A percentile compares a stretch with the other conserved stretches of the same genome.
These are phyloP conservation scores for Perkinsus olseni DNA, from an alignment of 169 alveolate genomes.

Conservation along the genomic window DNA sequence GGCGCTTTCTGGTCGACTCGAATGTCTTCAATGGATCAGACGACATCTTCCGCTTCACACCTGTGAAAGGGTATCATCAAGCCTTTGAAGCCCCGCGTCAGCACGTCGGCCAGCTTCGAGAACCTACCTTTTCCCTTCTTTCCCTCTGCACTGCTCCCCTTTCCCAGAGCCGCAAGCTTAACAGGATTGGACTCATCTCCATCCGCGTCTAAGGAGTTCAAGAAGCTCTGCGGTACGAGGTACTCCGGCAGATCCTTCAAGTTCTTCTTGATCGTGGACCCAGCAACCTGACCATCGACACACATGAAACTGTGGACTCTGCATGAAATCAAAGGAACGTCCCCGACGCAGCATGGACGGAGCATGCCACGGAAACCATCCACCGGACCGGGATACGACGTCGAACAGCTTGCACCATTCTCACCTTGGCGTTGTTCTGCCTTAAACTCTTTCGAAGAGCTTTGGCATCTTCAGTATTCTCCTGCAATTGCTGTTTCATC, in stretches of 20 bases:
- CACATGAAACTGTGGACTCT: not conserved
- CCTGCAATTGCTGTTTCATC: constrained; percentile 20
- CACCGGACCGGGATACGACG: not conserved
- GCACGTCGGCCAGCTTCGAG: too few relatives aligned
- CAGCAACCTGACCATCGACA: not conserved
- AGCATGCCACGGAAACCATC: too few relatives aligned
- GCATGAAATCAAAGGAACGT: not conserved
- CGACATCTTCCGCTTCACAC: not conserved
- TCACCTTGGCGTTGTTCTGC: not conserved
- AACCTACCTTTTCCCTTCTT: not conserved
- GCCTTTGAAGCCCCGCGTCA: not conserved
- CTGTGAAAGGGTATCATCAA: not conserved
- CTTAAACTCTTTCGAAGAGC: constrained; percentile 5
- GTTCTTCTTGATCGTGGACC: not conserved
- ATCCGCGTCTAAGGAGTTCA: not conserved
- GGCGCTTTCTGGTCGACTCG: not conserved
- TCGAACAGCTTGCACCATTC: not conserved
- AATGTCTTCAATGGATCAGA: not conserved
- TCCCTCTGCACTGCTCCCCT: not conserved
- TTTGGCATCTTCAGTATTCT: constrained; percentile 21
- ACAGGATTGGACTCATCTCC: not conserved
- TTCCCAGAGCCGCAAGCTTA: not conserved
- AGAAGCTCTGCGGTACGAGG: not conserved
- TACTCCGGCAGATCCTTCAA: constrained; percentile 11
- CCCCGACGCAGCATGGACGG: too few relatives aligned